Conservation (phyloP, 2,329 filamentous ascomycete genomes). For the Monosporascus sp. region DNA sequence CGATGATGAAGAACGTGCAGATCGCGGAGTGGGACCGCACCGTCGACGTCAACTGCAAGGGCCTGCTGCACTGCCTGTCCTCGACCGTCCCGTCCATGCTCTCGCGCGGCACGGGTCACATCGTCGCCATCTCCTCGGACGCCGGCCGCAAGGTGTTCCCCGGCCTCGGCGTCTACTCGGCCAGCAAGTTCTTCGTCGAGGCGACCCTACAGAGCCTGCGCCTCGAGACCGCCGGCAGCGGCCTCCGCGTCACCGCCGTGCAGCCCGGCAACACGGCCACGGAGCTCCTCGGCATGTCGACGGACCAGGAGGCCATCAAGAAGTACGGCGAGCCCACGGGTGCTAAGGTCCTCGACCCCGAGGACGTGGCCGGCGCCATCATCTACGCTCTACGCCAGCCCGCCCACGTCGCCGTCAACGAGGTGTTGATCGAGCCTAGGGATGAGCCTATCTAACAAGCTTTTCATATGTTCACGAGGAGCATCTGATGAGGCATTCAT, state of each 20-base stretch:
- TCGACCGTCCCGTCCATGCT: constrained; percentile 68
- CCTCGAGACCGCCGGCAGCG: constrained; percentile 69
- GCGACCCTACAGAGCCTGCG: constrained; percentile 70
- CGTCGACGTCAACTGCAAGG: constrained; percentile 84
- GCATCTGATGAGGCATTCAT: too few species aligned
- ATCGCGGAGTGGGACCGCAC: constrained; percentile 75
- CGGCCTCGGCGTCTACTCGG: constrained; percentile 75
- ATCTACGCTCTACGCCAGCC: constrained; percentile 71
- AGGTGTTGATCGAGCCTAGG: constrained; percentile 71
- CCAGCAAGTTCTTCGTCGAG: constrained; percentile 81
- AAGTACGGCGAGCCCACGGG: constrained; percentile 72
- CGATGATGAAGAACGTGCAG: constrained; percentile 74
- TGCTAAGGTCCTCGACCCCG: constrained; percentile 66
- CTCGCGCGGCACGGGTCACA: constrained; percentile 60
- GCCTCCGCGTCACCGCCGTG: constrained; percentile 66
- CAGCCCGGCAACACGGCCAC: constrained; percentile 76
- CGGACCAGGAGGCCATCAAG: constrained; percentile 69
- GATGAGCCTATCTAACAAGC: constrained; percentile 62
- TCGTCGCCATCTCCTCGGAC: constrained; percentile 78
- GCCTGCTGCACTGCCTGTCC: constrained; percentile 66
- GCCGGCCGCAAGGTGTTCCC: constrained; percentile 79
- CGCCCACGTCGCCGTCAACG: constrained; percentile 71
- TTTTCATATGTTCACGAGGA: too few species aligned
- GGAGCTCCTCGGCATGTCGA: constrained; percentile 68
- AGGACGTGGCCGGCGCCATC: constrained; percentile 68